These are phyloP conservation scores for Vaccinium myrtillus DNA, from an alignment of 148 eudicot genomes.

Conservation along the genomic window DNA sequence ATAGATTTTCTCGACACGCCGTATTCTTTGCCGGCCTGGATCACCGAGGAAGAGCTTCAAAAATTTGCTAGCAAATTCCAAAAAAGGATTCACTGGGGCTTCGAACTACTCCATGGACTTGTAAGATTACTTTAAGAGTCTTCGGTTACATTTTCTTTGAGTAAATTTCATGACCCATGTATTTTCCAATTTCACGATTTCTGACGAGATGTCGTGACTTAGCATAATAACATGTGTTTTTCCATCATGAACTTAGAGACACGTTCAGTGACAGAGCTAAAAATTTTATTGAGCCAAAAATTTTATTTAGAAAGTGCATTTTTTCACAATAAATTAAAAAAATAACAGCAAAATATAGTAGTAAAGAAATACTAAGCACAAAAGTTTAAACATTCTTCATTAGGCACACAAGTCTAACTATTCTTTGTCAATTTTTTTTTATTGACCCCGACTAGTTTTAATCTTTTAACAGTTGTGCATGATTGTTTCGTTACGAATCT, in stretches of 20 bases:
- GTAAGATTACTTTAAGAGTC: neutral
- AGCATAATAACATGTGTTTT: neutral
- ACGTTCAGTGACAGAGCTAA: no score
- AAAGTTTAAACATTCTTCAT: no score
- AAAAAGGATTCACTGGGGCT: constrained; percentile 13
- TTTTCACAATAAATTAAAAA: no score
- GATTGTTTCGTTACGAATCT: no score
- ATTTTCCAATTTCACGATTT: neutral
- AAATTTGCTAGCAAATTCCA: neutral
- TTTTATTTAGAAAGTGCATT: no score
- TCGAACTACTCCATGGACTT: neutral
- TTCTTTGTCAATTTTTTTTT: no score
- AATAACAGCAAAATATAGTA: no score
- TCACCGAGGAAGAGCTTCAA: constrained; percentile 16
- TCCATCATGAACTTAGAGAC: neutral
- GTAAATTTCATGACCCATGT: neutral
- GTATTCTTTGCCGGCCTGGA: constrained; percentile 9
- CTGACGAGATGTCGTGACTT: neutral
- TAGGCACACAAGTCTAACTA: no score
- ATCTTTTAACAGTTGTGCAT: no score
- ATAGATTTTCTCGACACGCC: constrained; percentile 13
- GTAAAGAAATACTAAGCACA: no score
- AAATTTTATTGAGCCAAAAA: no score
- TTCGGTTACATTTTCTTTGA: neutral
- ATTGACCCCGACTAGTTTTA: no score